Evolutionary conservation across 2,329 filamentous ascomycete genomes (phyloP).

Genomic region (Aspergillus cejpii): DNA sequence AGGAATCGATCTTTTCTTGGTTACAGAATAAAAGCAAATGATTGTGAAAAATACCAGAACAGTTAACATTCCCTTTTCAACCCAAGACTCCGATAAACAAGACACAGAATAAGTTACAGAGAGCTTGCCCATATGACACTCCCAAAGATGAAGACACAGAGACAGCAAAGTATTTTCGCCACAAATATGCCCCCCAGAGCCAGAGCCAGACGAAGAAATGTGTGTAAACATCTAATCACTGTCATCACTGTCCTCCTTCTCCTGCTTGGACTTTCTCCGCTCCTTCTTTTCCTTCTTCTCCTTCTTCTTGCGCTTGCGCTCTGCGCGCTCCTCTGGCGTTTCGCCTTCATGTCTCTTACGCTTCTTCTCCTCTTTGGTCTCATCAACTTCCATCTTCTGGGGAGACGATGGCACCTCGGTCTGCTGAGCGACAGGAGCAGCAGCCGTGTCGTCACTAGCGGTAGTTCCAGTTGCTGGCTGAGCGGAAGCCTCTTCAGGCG

Average conservation of each 20-base stretch:
- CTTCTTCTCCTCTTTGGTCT: constrained; percentile 46
- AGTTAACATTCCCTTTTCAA: constrained; percentile 33
- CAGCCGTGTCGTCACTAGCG: constrained; percentile 31
- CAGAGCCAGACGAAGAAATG: constrained; percentile 17
- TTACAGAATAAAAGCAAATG: constrained; percentile 7
- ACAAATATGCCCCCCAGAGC: constrained; percentile 8
- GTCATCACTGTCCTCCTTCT: constrained; percentile 62
- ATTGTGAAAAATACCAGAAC: constrained; percentile 19
- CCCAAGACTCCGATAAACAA: constrained; percentile 35
- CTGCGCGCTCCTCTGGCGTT: constrained; percentile 43
- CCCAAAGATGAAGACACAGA: constrained; percentile 6
- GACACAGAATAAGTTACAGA: constrained; percentile 38
- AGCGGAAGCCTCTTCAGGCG: constrained; percentile 40
- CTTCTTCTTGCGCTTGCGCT: constrained; percentile 48
- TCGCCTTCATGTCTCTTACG: constrained; percentile 53
- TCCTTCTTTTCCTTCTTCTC: constrained; percentile 53
- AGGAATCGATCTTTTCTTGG: too few species aligned
- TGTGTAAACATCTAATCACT: constrained; percentile 35
- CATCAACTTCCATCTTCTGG: constrained; percentile 40
- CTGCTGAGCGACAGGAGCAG: constrained; percentile 19
- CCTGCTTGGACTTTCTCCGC: constrained; percentile 77
- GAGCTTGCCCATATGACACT: constrained; percentile 20
- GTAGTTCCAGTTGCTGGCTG: constrained; percentile 44
- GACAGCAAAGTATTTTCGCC: constrained; percentile 2
- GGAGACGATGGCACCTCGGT: constrained; percentile 26